phyloP scores from a whole-genome alignment of 163 green algal genomes.

The Scenedesmus sp. region DNA sequence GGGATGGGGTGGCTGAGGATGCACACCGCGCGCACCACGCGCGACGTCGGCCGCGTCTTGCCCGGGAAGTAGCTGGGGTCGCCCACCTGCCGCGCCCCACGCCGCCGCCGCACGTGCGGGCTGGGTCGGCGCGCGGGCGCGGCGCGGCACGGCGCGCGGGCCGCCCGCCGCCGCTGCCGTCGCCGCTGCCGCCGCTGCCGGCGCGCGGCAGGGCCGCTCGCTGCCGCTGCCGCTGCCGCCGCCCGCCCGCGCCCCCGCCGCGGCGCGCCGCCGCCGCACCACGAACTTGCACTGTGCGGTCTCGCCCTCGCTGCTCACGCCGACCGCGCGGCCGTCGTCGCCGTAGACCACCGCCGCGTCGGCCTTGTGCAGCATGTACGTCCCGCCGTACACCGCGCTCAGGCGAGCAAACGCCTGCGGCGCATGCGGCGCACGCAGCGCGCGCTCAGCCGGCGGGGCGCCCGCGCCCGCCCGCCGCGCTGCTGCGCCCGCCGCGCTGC shows the following conservation, averaged over 20 bases:
- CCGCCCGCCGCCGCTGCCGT: background rate
- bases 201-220: no score
- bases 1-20: slow-evolving; percentile 98
- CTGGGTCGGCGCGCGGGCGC: background rate
- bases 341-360: slow-evolving; percentile 88
- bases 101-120: no score
- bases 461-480: no score
- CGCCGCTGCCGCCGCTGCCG: no score
- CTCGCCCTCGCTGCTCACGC: slow-evolving; percentile 89
- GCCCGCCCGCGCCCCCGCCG: background rate
- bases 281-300: slow-evolving; percentile 72
- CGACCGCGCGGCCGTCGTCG: slow-evolving; percentile 80
- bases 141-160: no score
- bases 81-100: no score
- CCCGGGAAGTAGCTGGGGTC: slow-evolving; percentile 95
- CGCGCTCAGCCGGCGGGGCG: no score
- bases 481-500: no score
- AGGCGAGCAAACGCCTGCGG: slow-evolving; percentile 95
- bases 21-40: slow-evolving; percentile 95
- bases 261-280: no score
- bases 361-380: slow-evolving; percentile 98
- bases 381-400: slow-evolving; percentile 96
- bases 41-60: slow-evolving; percentile 67
- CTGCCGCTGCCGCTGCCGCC: background rate
- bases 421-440: no score